Percentiles rank a stretch among this genome's conserved stretches.
phyloP scores from a whole-genome alignment of 2,329 filamentous ascomycete genomes.

The Calonectria fujianensis region DNA sequence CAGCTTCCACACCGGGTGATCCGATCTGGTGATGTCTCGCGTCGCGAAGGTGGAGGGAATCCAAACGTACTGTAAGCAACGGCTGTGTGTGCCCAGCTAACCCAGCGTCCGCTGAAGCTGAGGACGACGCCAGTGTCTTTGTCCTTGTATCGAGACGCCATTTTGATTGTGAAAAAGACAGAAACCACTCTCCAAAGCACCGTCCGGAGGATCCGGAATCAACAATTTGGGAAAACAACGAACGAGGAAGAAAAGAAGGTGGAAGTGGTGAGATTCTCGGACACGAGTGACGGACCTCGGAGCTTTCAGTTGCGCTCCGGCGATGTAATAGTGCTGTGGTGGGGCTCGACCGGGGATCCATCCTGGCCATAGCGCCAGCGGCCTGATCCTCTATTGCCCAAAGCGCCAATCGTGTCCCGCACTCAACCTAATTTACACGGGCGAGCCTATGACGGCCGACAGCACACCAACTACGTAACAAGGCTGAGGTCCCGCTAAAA shows the following conservation, averaged over 20 bases:
- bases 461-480: slow-evolving; percentile 32
- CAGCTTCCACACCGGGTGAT: slow-evolving; percentile 41
- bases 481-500: slow-evolving; percentile 49
- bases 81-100: slow-evolving; percentile 90
- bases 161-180: slow-evolving; percentile 52
- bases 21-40: slow-evolving; percentile 11
- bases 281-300: slow-evolving; percentile 52
- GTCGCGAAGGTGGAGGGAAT: not conserved
- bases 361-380: slow-evolving; percentile 41
- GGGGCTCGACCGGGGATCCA: slow-evolving; percentile 44
- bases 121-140: slow-evolving; percentile 77
- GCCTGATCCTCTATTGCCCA: slow-evolving; percentile 28
- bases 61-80: slow-evolving; percentile 83
- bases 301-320: slow-evolving; percentile 52
- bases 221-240: slow-evolving; percentile 42
- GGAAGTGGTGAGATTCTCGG: slow-evolving; percentile 54
- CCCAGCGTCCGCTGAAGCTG: slow-evolving; percentile 88
- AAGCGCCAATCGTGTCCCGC: slow-evolving; percentile 24
- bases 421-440: slow-evolving; percentile 42
- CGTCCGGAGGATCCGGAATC: slow-evolving; percentile 59
- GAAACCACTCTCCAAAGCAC: slow-evolving; percentile 51
- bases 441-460: slow-evolving; percentile 11
- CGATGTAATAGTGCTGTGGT: slow-evolving; percentile 52
- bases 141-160: slow-evolving; percentile 75
- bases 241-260: slow-evolving; percentile 42